Conservation (phyloP, 1,284 basidiomycete species). For the Anthracocystis walkeri region DNA sequence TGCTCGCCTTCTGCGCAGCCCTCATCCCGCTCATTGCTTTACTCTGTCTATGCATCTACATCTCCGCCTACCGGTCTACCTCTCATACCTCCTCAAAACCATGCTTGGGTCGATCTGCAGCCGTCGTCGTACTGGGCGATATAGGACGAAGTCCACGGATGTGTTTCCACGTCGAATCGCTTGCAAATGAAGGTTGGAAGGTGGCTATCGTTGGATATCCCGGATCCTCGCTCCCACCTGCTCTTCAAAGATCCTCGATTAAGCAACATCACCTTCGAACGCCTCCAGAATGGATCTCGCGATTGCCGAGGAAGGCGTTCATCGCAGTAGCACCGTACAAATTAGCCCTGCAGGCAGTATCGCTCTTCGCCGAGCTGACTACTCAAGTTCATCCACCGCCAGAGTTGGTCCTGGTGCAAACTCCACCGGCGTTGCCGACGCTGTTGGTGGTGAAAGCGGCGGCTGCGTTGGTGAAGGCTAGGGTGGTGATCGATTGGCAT, state of each 20-base stretch:
- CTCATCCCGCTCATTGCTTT: slow-evolving; percentile 37
- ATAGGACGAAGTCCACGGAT: slow-evolving; percentile 94
- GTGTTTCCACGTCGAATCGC: slow-evolving; percentile 97
- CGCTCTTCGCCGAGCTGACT: slow-evolving; percentile 60
- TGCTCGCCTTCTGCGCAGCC: slow-evolving; percentile 35
- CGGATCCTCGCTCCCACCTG: slow-evolving; percentile 51
- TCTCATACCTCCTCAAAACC: slow-evolving; percentile 10
- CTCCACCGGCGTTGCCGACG: slow-evolving; percentile 95
- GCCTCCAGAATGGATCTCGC: slow-evolving; percentile 75
- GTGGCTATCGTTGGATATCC: slow-evolving; percentile 86
- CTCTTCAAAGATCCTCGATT: slow-evolving; percentile 45
- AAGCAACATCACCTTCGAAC: slow-evolving; percentile 74
- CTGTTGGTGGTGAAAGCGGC: slow-evolving; percentile 85
- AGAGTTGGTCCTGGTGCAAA: slow-evolving; percentile 90
- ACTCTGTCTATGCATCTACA: slow-evolving; percentile 56
- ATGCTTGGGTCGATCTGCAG: slow-evolving; percentile 72
- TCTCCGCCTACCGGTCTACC: slow-evolving; percentile 48
- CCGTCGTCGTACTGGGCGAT: slow-evolving; percentile 92
- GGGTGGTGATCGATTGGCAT: slow-evolving; percentile 98
- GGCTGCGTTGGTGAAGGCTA: slow-evolving; percentile 77
- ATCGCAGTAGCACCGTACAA: slow-evolving; percentile 83
- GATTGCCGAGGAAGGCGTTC: slow-evolving; percentile 76
- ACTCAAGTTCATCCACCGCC: slow-evolving; percentile 77
- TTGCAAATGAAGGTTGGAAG: slow-evolving; percentile 82
- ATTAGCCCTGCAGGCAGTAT: slow-evolving; percentile 71